Conservation (phyloP, 2,329 filamentous ascomycete genomes). For the Fusarium euwallaceae region DNA sequence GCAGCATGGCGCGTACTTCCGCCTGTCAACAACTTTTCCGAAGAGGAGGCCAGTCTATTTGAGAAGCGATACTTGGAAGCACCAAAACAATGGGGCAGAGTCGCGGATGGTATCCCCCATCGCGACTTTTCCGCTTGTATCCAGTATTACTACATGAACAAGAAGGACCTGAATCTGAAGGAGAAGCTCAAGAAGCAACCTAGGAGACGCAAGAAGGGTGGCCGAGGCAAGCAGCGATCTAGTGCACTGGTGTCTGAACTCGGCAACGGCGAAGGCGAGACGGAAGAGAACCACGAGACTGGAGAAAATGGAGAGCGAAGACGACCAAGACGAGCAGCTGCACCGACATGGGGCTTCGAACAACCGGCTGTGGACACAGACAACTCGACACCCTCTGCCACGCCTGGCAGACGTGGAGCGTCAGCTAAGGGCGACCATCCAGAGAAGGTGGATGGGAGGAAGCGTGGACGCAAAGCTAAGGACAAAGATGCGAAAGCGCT, state of each 20-base stretch:
- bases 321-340: conserved; percentile 73
- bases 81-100: conserved; percentile 86
- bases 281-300: conserved; percentile 67
- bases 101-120: conserved; percentile 75
- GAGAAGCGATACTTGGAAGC: conserved; percentile 80
- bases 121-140: conserved; percentile 85
- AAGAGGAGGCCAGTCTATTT: conserved; percentile 77
- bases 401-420: conserved; percentile 66
- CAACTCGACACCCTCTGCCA: conserved; percentile 67
- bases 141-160: conserved; percentile 88
- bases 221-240: conserved; percentile 70
- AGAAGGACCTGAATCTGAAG: conserved; percentile 80
- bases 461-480: conserved; percentile 56
- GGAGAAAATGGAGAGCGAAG: conserved; percentile 72
- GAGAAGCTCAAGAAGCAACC: conserved; percentile 78
- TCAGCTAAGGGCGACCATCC: conserved; percentile 57
- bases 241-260: conserved; percentile 77
- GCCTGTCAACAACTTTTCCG: conserved; percentile 80
- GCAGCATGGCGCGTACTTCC: conserved; percentile 79
- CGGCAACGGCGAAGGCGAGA: conserved; percentile 70
- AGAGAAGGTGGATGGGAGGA: conserved; percentile 61
- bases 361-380: conserved; percentile 72
- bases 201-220: conserved; percentile 67
- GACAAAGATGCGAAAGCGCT: conserved; percentile 58
- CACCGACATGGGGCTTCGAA: conserved; percentile 79